phyloP scores from a whole-genome alignment of 1,284 basidiomycete species.

The Leccinum fallax region DNA sequence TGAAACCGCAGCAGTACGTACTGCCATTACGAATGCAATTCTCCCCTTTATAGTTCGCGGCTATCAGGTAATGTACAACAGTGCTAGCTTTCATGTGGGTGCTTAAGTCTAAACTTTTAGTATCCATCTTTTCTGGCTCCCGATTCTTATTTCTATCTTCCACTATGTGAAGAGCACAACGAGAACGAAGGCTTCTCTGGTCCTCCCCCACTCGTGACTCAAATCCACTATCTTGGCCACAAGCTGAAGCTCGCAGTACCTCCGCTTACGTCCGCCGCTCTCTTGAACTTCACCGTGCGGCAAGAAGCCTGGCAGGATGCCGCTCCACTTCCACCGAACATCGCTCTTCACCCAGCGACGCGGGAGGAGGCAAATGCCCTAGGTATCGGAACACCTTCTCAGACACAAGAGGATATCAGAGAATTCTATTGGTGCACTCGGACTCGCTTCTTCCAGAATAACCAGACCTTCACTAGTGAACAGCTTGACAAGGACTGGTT shows the following conservation, averaged over 20 bases:
- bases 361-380: constrained; percentile 36
- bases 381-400: constrained; percentile 24
- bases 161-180: constrained; percentile 34
- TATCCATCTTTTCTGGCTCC: constrained; percentile 44
- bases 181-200: constrained; percentile 30
- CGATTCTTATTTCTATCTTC: constrained; percentile 42
- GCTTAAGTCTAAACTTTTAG: constrained; percentile 30
- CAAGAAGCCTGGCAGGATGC: constrained; percentile 40
- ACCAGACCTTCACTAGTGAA: constrained; percentile 21
- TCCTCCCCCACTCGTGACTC: constrained; percentile 31
- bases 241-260: constrained; percentile 43
- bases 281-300: constrained; percentile 40
- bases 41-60: constrained; percentile 38
- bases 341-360: constrained; percentile 35
- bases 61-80: constrained; percentile 37
- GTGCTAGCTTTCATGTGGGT: neutral
- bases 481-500: constrained; percentile 48
- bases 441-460: constrained; percentile 32
- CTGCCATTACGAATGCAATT: constrained; percentile 29
- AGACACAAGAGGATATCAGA: constrained; percentile 42
- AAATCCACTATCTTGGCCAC: constrained; percentile 44
- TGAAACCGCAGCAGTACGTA: constrained; percentile 26
- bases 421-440: constrained; percentile 42
- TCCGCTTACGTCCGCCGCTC: constrained; percentile 40
- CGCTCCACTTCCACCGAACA: constrained; percentile 26